A percentile compares a stretch with the other conserved stretches of the same genome.
phyloP scores from a whole-genome alignment of 169 alveolate genomes.

The Cryptosporidium meleagridis region DNA sequence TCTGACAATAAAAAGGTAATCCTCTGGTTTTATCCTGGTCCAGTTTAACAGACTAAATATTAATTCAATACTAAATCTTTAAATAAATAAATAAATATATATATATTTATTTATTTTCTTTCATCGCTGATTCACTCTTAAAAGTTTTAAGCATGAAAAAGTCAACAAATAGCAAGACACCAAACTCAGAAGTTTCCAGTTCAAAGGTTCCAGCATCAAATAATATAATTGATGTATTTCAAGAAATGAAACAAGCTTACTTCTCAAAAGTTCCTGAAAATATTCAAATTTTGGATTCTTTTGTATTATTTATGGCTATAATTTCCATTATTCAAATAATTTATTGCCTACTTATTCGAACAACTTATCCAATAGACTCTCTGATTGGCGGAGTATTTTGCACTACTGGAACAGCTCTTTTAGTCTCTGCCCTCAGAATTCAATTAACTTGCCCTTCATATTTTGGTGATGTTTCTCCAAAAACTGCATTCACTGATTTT shows the following conservation, averaged over 20 bases:
- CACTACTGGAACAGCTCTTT: slow-evolving; percentile 66
- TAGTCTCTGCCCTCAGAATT: slow-evolving; percentile 62
- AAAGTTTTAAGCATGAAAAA: background rate
- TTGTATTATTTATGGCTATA: slow-evolving; percentile 9
- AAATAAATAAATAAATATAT: too few species aligned
- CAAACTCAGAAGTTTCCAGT: background rate
- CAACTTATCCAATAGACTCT: slow-evolving; percentile 61
- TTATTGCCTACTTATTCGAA: slow-evolving; percentile 28
- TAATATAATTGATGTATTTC: slow-evolving; percentile 2
- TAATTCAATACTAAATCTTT: background rate
- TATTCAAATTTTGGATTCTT: slow-evolving; percentile 43
- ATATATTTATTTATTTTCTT: too few species aligned
- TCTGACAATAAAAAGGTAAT: background rate
- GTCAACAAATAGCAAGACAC: background rate
- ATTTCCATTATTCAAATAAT: slow-evolving; percentile 40
- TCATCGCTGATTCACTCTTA: background rate
- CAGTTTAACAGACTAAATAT: background rate
- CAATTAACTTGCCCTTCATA: slow-evolving; percentile 40
- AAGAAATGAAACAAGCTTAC: slow-evolving; percentile 32
- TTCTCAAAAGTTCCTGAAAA: slow-evolving; percentile 47
- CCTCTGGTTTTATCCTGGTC: background rate
- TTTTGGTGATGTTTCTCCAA: slow-evolving; percentile 48
- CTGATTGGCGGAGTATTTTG: slow-evolving; percentile 62
- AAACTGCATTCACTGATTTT: slow-evolving; percentile 70
- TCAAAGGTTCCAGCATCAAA: background rate